phyloP scores from a whole-genome alignment of 2,329 filamentous ascomycete species.

The Ceratocystis cacaofunesta region DNA sequence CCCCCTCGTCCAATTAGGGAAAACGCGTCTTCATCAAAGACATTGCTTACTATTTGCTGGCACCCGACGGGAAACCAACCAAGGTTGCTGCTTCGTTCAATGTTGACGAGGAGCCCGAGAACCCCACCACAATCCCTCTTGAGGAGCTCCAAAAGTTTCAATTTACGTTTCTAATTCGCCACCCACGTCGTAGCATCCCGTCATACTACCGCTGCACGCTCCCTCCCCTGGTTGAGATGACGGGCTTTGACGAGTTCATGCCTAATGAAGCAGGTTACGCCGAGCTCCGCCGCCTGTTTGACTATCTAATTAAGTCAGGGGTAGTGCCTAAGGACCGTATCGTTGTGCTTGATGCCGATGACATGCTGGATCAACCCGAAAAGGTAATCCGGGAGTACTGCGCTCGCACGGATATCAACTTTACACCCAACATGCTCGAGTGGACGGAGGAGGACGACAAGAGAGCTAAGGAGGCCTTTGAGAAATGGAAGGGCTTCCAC shows the following conservation, averaged over 20 bases:
- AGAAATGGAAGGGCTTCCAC: conserved; percentile 96
- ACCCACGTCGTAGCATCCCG: conserved; percentile 80
- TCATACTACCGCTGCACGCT: conserved; percentile 91
- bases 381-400: conserved; percentile 67
- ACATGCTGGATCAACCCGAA: conserved; percentile 73
- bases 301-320: conserved; percentile 57
- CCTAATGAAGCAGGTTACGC: conserved; percentile 79
- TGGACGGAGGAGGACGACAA: conserved; percentile 70
- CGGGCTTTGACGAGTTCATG: conserved; percentile 77
- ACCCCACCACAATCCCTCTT: conserved; percentile 72
- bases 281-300: conserved; percentile 75
- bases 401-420: conserved; percentile 64
- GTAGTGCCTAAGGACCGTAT: conserved; percentile 60
- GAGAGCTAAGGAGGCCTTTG: conserved; percentile 60
- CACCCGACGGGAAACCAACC: conserved; percentile 53
- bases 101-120: conserved; percentile 47
- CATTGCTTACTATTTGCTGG: conserved; percentile 83
- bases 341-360: conserved; percentile 85
- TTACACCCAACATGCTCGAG: conserved; percentile 59
- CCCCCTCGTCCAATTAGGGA: conserved; percentile 35
- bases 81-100: conserved; percentile 68
- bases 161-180: conserved; percentile 92
- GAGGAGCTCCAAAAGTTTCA: conserved; percentile 67
- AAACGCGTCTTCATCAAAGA: conserved; percentile 97
- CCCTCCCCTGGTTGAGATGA: conserved; percentile 66